A percentile compares a stretch with the other conserved stretches of the same genome.
Evolutionary conservation across 306 rosid genomes (phyloP).

Genomic region (Prunus salicina): DNA sequence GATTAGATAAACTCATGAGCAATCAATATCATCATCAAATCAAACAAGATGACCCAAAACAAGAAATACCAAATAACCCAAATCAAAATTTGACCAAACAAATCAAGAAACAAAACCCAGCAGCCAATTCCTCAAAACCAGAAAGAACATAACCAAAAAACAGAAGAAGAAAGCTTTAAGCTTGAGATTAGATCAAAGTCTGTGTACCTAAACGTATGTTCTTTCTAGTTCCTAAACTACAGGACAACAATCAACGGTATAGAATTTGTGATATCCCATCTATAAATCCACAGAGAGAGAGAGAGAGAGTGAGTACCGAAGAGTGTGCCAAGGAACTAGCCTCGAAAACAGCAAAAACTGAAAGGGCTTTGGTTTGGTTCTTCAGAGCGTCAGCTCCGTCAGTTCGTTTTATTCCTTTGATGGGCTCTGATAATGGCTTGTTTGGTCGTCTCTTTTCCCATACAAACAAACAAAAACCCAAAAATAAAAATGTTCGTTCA

Average conservation of each 20-base stretch:
- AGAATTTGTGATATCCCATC: slow-evolving; percentile 21
- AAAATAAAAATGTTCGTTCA: not conserved
- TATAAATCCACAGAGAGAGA: slow-evolving; percentile 14
- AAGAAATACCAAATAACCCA: slow-evolving; percentile 1
- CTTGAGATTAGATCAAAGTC: slow-evolving; percentile 10
- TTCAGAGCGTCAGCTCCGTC: no score
- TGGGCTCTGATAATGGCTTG: slow-evolving; percentile 34
- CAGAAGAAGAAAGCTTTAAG: not conserved
- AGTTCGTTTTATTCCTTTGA: no score
- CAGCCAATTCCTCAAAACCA: not conserved
- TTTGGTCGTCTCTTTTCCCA: slow-evolving; percentile 58
- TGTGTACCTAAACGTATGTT: not conserved
- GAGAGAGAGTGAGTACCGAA: slow-evolving; percentile 37
- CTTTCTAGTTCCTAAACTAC: slow-evolving; percentile 24
- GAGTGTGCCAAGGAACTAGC: slow-evolving; percentile 27
- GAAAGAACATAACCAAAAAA: not conserved
- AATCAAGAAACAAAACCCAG: not conserved
- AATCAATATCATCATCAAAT: slow-evolving; percentile 12
- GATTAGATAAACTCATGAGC: not conserved
- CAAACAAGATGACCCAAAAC: not conserved
- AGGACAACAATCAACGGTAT: slow-evolving; percentile 17
- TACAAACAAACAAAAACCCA: slow-evolving; percentile 30
- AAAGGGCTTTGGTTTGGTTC: not conserved
- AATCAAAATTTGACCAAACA: slow-evolving; percentile 3
- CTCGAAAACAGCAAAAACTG: slow-evolving; percentile 30